phyloP scores from a whole-genome alignment of 306 rosid species.

The Boehmeria nivea region DNA sequence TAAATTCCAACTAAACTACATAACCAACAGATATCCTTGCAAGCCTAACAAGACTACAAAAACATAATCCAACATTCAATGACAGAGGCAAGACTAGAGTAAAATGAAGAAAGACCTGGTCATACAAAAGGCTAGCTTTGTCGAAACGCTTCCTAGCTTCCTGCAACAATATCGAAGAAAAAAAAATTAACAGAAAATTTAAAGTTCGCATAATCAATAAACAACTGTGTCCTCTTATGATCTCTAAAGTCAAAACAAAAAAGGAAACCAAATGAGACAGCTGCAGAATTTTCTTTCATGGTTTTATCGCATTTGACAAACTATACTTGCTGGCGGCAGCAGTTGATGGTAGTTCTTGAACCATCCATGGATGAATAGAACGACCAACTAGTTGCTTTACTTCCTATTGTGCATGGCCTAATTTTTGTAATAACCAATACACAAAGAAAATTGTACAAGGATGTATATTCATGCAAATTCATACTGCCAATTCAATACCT shows the following conservation, averaged over 20 bases:
- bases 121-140: conserved; percentile 95
- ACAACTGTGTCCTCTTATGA: not conserved
- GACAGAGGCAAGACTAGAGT: conserved; percentile 8
- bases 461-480: too few relatives aligned
- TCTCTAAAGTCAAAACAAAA: not conserved
- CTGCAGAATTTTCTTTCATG: not conserved
- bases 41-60: not conserved
- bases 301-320: not conserved
- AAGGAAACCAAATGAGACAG: not conserved
- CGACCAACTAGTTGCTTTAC: too few relatives aligned
- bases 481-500: too few relatives aligned
- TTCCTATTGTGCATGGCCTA: too few relatives aligned
- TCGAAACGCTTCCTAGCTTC: conserved; percentile 98
- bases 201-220: not conserved
- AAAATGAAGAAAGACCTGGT: conserved; percentile 62
- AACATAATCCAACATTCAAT: not conserved
- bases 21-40: not conserved
- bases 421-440: too few relatives aligned
- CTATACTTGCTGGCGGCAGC: too few relatives aligned
- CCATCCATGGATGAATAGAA: too few relatives aligned
- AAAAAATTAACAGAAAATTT: not conserved
- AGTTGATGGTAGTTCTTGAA: too few relatives aligned
- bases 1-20: not conserved
- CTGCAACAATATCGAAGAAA: conserved; percentile 41
- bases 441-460: too few relatives aligned